These are phyloP conservation scores for Coemansia guatemalensis DNA, from an alignment of 192 early-diverging fungal species.

Conservation along the genomic window DNA sequence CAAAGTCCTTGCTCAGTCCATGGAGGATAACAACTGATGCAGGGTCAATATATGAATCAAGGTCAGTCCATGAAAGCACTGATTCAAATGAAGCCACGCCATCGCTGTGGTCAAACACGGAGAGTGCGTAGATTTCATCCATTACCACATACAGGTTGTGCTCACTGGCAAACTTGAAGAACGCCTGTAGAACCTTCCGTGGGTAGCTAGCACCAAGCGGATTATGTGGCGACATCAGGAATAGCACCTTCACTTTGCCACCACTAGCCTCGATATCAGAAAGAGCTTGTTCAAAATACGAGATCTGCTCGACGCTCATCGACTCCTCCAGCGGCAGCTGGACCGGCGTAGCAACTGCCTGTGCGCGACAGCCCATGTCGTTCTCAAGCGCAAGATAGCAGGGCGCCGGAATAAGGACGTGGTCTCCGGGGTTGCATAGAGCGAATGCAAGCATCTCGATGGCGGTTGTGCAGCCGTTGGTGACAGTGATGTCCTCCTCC, in stretches of 20 bases:
- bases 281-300: slow-evolving; percentile 44
- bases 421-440: slow-evolving; percentile 70
- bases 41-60: slow-evolving; percentile 64
- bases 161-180: slow-evolving; percentile 63
- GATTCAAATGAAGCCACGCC: slow-evolving; percentile 61
- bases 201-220: slow-evolving; percentile 63
- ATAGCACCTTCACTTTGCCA: slow-evolving; percentile 43
- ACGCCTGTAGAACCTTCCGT: slow-evolving; percentile 52
- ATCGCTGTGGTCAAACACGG: slow-evolving; percentile 53
- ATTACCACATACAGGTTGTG: slow-evolving; percentile 66
- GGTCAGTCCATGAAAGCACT: slow-evolving; percentile 57
- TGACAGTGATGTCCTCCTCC: slow-evolving; percentile 59
- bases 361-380: slow-evolving; percentile 57
- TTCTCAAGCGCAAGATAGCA: slow-evolving; percentile 75
- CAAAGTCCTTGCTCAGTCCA: slow-evolving; percentile 85
- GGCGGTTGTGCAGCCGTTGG: slow-evolving; percentile 66
- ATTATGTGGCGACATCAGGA: slow-evolving; percentile 76
- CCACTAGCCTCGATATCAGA: slow-evolving; percentile 55
- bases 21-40: slow-evolving; percentile 68
- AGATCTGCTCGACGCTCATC: slow-evolving; percentile 52
- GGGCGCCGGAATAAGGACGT: slow-evolving; percentile 70
- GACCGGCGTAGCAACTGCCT: slow-evolving; percentile 56
- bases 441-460: slow-evolving; percentile 65
- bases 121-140: slow-evolving; percentile 84
- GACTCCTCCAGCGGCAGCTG: slow-evolving; percentile 47